Evolutionary conservation across 441 rosid genomes (phyloP), one percentile per base, ranked within the genome.

Genomic region (Syzygium syzygioides): DNA sequence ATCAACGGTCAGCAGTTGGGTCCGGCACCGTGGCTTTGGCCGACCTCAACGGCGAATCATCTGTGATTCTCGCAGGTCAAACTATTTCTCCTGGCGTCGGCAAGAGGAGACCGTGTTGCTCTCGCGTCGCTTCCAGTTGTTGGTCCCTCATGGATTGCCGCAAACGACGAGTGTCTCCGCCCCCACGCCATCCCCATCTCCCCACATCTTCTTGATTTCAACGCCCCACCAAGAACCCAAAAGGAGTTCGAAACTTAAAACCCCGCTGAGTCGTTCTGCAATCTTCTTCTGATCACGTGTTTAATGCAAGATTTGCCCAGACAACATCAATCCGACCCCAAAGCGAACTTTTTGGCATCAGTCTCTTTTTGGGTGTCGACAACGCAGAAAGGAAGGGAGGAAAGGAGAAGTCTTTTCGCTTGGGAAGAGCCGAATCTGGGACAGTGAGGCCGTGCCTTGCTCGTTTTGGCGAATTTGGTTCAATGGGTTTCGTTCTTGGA

Each of bases 401-500:
- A 41, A 76, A 76, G 14, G 83, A 41, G 52, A 26, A 28, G 52
- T 26, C 83, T 76, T 76, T 85, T 59, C 64, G 23, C 30, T 19
- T 50, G 87, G 2, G 59, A 37, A 55, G 66, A 56, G 66, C 66
- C 50, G 25, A 59, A 32, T 85, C 66, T 85, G 66, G 41, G 52
- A 76, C 18, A 25, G 83, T 28, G n/a, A 76, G 83, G 83, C 23
- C 7, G 83, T 25, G 83, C 50, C 53, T 41, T 23, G 52, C 53
- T 34, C 53, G 66, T 55, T 34, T 34, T 34, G 7, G 52, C 6
- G 83, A 15, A 23, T 41, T 41, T 25, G 50, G 19, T 14, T 37
- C 37, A 79, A 95, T 95, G 97, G 94, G 94, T 7, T 98, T 98
- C 88, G 86, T 98, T 37, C 79, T 93, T 86, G 99, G 99, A 4